phyloP scores from a whole-genome alignment of 2,329 filamentous ascomycete species.

The Zymoseptoria tritici region DNA sequence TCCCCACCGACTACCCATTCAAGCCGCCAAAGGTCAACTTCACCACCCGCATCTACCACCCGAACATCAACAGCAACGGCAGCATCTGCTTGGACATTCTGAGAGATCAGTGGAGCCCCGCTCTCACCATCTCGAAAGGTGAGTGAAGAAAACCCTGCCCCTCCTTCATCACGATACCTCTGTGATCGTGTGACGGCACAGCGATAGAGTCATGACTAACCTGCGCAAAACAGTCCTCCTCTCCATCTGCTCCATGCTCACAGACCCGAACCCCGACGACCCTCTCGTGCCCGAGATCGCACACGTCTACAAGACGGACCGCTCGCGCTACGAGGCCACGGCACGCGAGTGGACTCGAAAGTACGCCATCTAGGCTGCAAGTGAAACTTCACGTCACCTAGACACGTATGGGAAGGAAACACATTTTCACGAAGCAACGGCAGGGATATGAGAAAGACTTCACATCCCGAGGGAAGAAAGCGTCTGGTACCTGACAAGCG shows the following conservation, averaged over 20 bases:
- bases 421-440: not conserved
- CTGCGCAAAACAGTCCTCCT: slow-evolving; percentile 63
- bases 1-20: slow-evolving; percentile 99
- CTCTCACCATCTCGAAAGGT: slow-evolving; percentile 98
- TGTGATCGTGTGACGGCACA: slow-evolving; percentile 6
- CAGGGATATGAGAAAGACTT: not conserved
- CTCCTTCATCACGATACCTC: slow-evolving; percentile 4
- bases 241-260: slow-evolving; percentile 99
- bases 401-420: not conserved
- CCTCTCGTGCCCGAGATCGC: slow-evolving; percentile 98
- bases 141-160: slow-evolving; percentile 1
- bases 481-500: not conserved
- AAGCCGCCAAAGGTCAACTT: slow-evolving; percentile 99
- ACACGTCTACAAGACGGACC: slow-evolving; percentile 99
- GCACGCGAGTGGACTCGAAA: slow-evolving; percentile 98
- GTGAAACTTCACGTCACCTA: not conserved
- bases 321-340: slow-evolving; percentile 88
- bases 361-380: slow-evolving; percentile 73
- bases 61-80: slow-evolving; percentile 99
- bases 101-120: slow-evolving; percentile 98
- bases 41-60: slow-evolving; percentile 98
- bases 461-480: not conserved
- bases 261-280: slow-evolving; percentile 98
- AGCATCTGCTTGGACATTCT: slow-evolving; percentile 98
- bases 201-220: slow-evolving; percentile 1